Base-by-base conservation (phyloP, 495 filamentous ascomycete species). In the Podospora comata region DNA sequence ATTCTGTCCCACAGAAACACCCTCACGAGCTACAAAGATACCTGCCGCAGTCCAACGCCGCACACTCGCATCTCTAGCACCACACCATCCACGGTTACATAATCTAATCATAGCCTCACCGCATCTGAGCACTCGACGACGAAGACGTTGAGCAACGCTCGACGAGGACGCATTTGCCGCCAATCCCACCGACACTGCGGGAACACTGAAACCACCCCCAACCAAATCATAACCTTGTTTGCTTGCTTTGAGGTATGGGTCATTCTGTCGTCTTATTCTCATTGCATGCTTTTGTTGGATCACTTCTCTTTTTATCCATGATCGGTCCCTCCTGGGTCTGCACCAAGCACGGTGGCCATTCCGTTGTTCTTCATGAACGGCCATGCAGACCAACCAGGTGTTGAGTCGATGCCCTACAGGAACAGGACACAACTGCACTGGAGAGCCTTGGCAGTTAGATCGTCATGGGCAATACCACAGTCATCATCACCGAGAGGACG, bases 51-150 rank as follows among this genome's bases (percentile, higher is more conserved):
- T 48, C 7, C 7, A 48, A 61, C 59, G 59, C 59, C 59, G 59
- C 59, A 61, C 59, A 34, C 59, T 9, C 23, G 59, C 59, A 61
- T 61, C 59, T 61, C 59, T 61, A 4, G 20, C 56, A 58, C 23
- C 56, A 58, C 56, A 58, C 23, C 56, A 58, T 58, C 56, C 39
- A 48, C 39, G 39, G 39, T 48, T 48, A 48, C 39, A 48, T 48
- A 48, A 39, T 39, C 34, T 5, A 6, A 48, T 16, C 39, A 13
- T 48, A 48, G 39, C 39, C 39, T 48, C 13, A 48, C 39, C 39
- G 39, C 39, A 48, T 18, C 39, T 6, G 39, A 48, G 9, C 9
- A 16, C 39, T 48, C 30, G 39, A 5, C 13, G 39, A 3, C 39
- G 39, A 16, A 5, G 15, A 48, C 39, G 39, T 48, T 48, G 39